Percentiles rank a stretch among this genome's conserved stretches.
phyloP scores from a whole-genome alignment of 495 filamentous ascomycete species.

The Neurospora africana region DNA sequence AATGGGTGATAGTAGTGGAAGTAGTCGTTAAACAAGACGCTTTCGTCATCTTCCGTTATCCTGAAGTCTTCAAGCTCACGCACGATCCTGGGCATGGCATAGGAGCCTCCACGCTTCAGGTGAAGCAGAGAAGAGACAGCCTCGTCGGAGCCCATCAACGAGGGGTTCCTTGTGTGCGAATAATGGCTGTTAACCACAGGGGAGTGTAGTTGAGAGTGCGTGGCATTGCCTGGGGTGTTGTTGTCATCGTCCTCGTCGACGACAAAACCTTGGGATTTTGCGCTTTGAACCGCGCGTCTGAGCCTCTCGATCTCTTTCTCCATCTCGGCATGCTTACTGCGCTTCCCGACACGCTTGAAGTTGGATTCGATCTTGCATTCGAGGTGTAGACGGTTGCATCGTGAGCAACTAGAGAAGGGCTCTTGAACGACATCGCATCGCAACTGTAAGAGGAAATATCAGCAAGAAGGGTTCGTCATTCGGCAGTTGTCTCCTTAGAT shows the following conservation, averaged over 20 bases:
- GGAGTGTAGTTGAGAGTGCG: constrained; percentile 43
- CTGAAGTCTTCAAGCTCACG: constrained; percentile 63
- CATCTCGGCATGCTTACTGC: constrained; percentile 86
- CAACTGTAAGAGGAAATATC: constrained; percentile 39
- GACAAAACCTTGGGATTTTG: constrained; percentile 38
- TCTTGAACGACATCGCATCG: constrained; percentile 87
- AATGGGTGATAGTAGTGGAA: constrained; percentile 79
- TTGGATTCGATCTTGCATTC: constrained; percentile 88
- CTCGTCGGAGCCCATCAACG: constrained; percentile 72
- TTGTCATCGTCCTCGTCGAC: constrained; percentile 39
- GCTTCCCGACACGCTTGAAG: constrained; percentile 88
- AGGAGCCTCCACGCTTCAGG: constrained; percentile 49
- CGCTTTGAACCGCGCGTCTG: constrained; percentile 35
- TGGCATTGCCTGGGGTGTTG: constrained; percentile 5
- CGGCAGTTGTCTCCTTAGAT: not conserved
- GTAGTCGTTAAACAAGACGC: constrained; percentile 69
- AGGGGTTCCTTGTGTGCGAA: constrained; percentile 43
- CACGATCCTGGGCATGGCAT: constrained; percentile 38
- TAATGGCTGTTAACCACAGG: constrained; percentile 47
- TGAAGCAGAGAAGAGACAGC: constrained; percentile 75
- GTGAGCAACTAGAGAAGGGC: constrained; percentile 67
- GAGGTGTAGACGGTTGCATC: constrained; percentile 77
- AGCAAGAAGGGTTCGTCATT: not conserved
- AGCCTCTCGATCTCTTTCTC: constrained; percentile 66
- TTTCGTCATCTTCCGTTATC: constrained; percentile 59